Percentiles rank a stretch among this genome's conserved stretches.
phyloP scores from a whole-genome alignment of 495 filamentous ascomycete species.

The Chaetomium tenue region DNA sequence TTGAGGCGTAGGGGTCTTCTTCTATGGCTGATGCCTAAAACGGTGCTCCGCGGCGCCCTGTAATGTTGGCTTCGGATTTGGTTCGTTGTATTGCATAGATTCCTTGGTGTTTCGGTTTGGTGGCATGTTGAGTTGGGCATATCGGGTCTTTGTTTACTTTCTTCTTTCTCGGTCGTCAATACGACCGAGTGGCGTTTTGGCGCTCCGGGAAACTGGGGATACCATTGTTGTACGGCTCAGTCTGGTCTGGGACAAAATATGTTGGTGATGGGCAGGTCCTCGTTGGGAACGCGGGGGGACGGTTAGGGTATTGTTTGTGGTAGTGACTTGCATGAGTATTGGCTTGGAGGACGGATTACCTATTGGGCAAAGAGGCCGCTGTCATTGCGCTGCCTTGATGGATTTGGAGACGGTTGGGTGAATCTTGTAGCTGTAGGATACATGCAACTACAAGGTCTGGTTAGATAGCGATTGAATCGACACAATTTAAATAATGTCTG shows the following conservation, averaged over 20 bases:
- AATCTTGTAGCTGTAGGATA: constrained; percentile 8
- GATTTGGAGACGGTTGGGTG: neutral
- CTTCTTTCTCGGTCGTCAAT: constrained; percentile 28
- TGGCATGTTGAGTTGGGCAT: constrained; percentile 3
- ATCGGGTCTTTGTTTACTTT: constrained; percentile 14
- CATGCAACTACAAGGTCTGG: neutral
- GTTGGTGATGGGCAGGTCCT: neutral
- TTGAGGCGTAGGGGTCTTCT: constrained; percentile 26
- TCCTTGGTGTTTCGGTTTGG: constrained; percentile 12
- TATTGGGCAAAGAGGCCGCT: neutral
- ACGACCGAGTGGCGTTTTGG: constrained; percentile 37
- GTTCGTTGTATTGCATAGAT: constrained; percentile 26
- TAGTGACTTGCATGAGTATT: neutral
- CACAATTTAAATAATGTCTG: neutral
- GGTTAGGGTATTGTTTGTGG: neutral
- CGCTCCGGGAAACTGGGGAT: constrained; percentile 33
- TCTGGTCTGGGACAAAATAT: constrained; percentile 12
- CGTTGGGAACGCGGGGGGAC: neutral
- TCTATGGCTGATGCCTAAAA: neutral
- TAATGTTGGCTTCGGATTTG: constrained; percentile 15
- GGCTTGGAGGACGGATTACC: neutral
- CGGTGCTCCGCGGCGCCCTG: neutral
- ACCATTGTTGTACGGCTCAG: constrained; percentile 29
- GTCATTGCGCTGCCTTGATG: neutral
- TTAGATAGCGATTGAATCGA: constrained; percentile 14